Base-by-base conservation (phyloP, 176 grass and related monocot genomes). In the Alopecurus myosuroides region DNA sequence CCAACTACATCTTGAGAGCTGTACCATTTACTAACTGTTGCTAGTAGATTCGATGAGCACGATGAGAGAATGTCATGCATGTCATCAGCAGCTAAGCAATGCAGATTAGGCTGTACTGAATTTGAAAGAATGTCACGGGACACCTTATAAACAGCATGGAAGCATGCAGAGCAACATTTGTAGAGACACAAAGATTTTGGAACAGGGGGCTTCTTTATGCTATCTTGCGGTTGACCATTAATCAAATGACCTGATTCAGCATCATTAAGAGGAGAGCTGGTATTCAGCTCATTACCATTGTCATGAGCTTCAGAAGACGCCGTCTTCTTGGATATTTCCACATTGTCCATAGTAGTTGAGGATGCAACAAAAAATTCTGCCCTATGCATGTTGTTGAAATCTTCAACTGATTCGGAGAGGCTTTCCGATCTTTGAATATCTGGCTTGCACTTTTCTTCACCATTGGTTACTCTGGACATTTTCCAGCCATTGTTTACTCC, bases 51-150 rank as follows among this genome's bases (percentile, higher is more conserved):
- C 73, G 85, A 74, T 55, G 85, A 89, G 83, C 90, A 89, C 41
- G 93, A 92, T 52, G 89, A 93, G 55, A 95, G 81, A 85, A 98
- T 78, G 61, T 92, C 93, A 77, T 98, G 91, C 76, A 94, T 89
- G 88, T 95, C 93, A 88, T 98, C 93, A 70, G 94, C 65, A 77
- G 70, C 87, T 85, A 77, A 90, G 62, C 58, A 87, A 70, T 66
- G 75, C 37, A 60, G 34, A 81, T 86, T 88, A 49, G 84, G 69
- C 63, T 64, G 85, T 80, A 80, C 81, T 78, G 84, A 89, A 88
- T 79, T 90, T 25, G 85, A 95, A 57, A 98, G 68, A 75, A 82
- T 95, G 76, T 64, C 44, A 60, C 67, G 87, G 90, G 92, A 88
- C 77, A 80, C 64, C 51, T 84, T 83, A 87, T 85, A 91, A 81